phyloP scores from a whole-genome alignment of 2,329 filamentous ascomycete genomes.

The Anthostomella pinea region DNA sequence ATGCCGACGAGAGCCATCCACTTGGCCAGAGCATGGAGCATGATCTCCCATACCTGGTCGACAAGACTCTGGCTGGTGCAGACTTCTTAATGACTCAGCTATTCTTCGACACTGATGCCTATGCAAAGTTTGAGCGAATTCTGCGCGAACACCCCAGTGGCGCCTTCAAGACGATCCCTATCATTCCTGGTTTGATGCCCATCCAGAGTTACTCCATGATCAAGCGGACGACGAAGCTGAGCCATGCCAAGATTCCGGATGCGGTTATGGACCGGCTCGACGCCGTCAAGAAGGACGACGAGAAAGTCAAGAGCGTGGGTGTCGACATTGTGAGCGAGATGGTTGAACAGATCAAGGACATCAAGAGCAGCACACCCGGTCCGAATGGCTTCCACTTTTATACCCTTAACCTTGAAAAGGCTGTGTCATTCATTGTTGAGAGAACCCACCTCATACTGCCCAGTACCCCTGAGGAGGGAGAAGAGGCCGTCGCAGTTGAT shows the following conservation, averaged over 20 bases:
- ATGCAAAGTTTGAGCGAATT: constrained; percentile 72
- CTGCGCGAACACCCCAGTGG: constrained; percentile 80
- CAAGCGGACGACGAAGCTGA: constrained; percentile 88
- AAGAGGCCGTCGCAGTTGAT: constrained; percentile 51
- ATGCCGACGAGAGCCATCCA: constrained; percentile 86
- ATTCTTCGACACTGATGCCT: constrained; percentile 87
- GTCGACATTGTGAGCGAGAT: constrained; percentile 83
- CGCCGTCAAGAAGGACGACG: constrained; percentile 73
- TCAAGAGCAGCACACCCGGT: constrained; percentile 54
- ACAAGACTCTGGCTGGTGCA: constrained; percentile 87
- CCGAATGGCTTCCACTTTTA: constrained; percentile 94
- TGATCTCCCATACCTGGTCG: constrained; percentile 83
- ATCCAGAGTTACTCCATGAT: constrained; percentile 97
- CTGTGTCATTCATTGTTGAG: constrained; percentile 90
- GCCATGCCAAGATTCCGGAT: constrained; percentile 78
- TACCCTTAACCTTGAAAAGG: constrained; percentile 93
- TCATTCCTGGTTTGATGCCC: constrained; percentile 94
- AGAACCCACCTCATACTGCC: constrained; percentile 76
- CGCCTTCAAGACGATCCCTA: constrained; percentile 79
- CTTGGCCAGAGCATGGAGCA: constrained; percentile 65
- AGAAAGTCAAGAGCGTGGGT: constrained; percentile 75
- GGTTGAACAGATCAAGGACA: constrained; percentile 70
- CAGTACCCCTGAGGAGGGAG: constrained; percentile 45
- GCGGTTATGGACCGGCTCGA: constrained; percentile 68
- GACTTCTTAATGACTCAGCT: constrained; percentile 99